phyloP scores from a whole-genome alignment of 139 green algal genomes.

The Chlamydomonas incerta region DNA sequence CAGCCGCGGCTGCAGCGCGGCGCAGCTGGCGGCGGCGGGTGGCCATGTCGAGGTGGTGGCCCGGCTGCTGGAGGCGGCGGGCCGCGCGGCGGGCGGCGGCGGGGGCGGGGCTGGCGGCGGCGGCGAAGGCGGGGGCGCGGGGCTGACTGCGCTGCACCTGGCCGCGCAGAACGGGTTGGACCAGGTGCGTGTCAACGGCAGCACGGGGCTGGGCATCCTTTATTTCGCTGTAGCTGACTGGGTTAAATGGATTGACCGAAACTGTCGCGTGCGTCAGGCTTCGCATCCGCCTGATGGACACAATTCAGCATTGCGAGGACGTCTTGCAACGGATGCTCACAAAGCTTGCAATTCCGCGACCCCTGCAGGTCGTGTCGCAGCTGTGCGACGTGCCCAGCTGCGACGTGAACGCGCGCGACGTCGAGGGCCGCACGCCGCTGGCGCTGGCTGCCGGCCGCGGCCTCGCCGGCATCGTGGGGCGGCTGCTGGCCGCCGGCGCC shows the following conservation, averaged over 20 bases:
- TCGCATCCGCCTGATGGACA: no score
- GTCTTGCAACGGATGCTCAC: no score
- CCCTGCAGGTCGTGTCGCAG: conserved; percentile 5
- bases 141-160: conserved; percentile 1
- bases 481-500: conserved; percentile 20
- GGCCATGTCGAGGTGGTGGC: conserved; percentile 29
- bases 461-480: not conserved
- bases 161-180: conserved; percentile 19
- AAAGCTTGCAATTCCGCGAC: no score
- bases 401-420: conserved; percentile 28
- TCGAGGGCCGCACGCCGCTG: conserved; percentile 24
- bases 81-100: not conserved
- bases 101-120: not conserved
- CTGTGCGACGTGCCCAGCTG: not conserved
- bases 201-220: no score
- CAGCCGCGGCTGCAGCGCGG: conserved; percentile 1
- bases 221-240: no score
- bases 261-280: no score
- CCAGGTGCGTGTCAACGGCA: not conserved
- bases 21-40: conserved; percentile 30
- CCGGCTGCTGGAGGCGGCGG: conserved; percentile 31
- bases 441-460: conserved; percentile 13
- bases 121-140: not conserved
- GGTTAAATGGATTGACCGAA: no score
- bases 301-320: no score